A percentile compares a stretch with the other conserved stretches of the same genome.
phyloP scores from a whole-genome alignment of 2,329 filamentous ascomycete genomes.

The Talaromyces sp. region DNA sequence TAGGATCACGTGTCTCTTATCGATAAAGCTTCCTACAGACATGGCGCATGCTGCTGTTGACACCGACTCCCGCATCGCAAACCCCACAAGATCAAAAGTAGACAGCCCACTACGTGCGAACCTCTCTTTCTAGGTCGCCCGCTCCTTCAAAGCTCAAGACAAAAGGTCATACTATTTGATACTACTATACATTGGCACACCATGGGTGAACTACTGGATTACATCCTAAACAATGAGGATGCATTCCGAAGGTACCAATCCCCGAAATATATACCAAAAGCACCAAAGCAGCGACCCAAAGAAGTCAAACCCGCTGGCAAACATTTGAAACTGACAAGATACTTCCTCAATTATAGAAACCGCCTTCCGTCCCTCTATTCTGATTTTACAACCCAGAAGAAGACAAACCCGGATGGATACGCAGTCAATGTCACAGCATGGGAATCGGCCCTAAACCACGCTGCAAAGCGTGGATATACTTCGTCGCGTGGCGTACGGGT shows the following conservation, averaged over 20 bases:
- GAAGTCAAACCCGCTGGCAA: background rate
- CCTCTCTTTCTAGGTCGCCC: background rate
- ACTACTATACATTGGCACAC: background rate
- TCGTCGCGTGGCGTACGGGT: constrained; percentile 40
- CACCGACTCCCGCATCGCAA: background rate
- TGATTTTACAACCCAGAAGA: constrained; percentile 74
- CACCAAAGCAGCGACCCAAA: background rate
- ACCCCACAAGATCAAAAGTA: background rate
- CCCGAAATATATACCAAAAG: constrained; percentile 30
- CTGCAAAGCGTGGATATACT: constrained; percentile 65
- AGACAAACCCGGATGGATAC: constrained; percentile 83
- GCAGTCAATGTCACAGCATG: constrained; percentile 77
- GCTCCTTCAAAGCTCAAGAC: background rate
- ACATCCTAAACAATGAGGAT: constrained; percentile 62
- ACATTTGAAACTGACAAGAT: background rate
- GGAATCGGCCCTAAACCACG: constrained; percentile 72
- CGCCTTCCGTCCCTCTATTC: constrained; percentile 86
- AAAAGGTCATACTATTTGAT: background rate
- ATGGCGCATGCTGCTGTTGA: constrained; percentile 4
- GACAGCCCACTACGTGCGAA: background rate
- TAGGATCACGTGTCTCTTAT: constrained; percentile 28
- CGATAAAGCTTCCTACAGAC: constrained; percentile 30
- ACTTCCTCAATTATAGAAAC: constrained; percentile 53
- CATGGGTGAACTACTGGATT: constrained; percentile 67
- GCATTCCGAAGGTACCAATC: constrained; percentile 58